Evolutionary conservation across 805 yeast genomes (phyloP).

Genomic region (Kurtzmaniella fragi): DNA sequence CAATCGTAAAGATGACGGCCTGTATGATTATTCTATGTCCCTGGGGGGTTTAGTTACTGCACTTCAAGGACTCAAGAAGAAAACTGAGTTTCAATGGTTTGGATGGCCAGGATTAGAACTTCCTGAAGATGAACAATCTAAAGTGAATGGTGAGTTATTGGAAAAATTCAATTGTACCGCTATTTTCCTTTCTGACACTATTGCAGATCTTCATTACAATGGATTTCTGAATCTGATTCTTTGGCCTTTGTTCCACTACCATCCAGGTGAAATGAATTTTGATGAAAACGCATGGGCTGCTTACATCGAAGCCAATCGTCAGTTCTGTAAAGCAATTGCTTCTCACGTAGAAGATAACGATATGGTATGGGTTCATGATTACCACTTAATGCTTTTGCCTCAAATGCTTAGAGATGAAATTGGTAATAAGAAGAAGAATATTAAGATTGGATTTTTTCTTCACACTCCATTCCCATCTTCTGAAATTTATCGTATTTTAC

Average conservation of each 20-base stretch:
- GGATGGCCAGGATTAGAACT: constrained; percentile 95
- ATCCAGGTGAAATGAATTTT: constrained; percentile 98
- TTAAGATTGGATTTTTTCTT: constrained; percentile 85
- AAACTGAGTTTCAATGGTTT: constrained; percentile 88
- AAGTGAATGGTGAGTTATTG: constrained; percentile 65
- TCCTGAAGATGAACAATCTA: constrained; percentile 66
- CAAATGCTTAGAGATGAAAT: constrained; percentile 71
- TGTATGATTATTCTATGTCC: constrained; percentile 83
- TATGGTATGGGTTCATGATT: constrained; percentile 96
- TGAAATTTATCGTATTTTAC: constrained; percentile 91
- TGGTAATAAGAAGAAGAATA: constrained; percentile 43
- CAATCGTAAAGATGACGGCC: constrained; percentile 53
- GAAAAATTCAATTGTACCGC: constrained; percentile 87
- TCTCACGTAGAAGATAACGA: constrained; percentile 73
- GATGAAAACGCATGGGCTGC: constrained; percentile 99
- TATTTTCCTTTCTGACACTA: constrained; percentile 76
- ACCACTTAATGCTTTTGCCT: constrained; percentile 93
- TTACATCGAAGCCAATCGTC: constrained; percentile 84
- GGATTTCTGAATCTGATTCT: constrained; percentile 92
- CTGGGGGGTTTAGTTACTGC: constrained; percentile 98
- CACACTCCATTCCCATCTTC: constrained; percentile 98
- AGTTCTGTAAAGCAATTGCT: constrained; percentile 73
- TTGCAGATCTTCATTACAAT: constrained; percentile 94
- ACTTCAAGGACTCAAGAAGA: constrained; percentile 80
- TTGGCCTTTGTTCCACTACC: constrained; percentile 98